Base-by-base conservation (phyloP, 1,139 yeast genomes). In the Ogataea hybrid region DNA sequence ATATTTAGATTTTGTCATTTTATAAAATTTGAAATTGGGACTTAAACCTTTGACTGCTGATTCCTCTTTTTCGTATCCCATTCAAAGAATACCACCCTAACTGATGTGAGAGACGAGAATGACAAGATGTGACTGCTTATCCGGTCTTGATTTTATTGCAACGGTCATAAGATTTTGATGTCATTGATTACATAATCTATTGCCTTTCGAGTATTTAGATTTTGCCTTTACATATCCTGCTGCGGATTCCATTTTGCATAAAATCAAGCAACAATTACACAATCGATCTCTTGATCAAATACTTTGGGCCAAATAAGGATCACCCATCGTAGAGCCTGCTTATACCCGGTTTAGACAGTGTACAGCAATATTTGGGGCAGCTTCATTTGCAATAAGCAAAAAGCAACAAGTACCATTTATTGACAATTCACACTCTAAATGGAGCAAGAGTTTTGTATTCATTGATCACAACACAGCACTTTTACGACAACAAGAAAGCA, bases 211-310 rank as follows among this genome's bases (percentile, higher is more conserved):
- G 21, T 32, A 28, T 32, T 38, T 32, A 28, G 37, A 32, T 38
- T 38, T 38, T 38, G 41, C 41, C 41, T 25, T 38, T 38, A 27
- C 23, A 37, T 37, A 37, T 38, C 35, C 40, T 38, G 41, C 28
- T 32, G 36, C 41, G 32, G 41, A 18, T 38, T 32, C 23, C 28
- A 32, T 14, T 32, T 32, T 38, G 37, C 37, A 38, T 38, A 38
- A 32, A 37, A 31, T 37, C 11, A 28, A 28, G 20, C 23, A 28
- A 32, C 35, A 17, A n/a, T 20, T 18, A 14, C 14, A 29, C 34
- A 12, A 21, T 28, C 23, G 10, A 15, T 14, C 25, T 35, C 12
- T 9, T 17, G 31, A 17, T 14, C 18, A 11, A 16, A 28, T 15
- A 20, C 21, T 20, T 20, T 20, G 21, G 21, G 21, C 9, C 21